Conservation (phyloP, 2,329 filamentous ascomycete genomes). For the Botrytis elliptica region DNA sequence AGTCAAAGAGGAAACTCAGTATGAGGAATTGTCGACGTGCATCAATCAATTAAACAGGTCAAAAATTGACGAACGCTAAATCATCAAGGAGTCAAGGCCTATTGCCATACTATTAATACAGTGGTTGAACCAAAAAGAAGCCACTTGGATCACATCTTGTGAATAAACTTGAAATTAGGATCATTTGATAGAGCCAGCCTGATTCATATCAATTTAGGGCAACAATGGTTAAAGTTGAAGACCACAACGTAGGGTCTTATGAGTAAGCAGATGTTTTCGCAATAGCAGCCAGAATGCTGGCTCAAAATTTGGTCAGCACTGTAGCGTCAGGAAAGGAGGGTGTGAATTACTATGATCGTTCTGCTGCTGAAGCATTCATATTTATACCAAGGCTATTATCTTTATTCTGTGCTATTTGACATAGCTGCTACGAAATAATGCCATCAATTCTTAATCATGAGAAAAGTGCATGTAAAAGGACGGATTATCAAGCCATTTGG, state of each 20-base stretch:
- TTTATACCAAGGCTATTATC: background rate
- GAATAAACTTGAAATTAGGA: background rate
- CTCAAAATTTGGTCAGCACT: fast-evolving
- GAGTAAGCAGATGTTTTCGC: too few species aligned
- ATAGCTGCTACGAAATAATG: background rate
- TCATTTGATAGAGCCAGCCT: too few species aligned
- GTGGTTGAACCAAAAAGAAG: conserved; percentile 39
- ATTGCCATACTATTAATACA: background rate
- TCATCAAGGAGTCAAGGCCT: background rate
- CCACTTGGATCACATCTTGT: conserved; percentile 55
- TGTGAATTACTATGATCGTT: background rate
- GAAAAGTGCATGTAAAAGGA: too few species aligned
- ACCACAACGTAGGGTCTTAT: background rate
- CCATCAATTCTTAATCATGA: background rate
- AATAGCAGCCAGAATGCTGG: background rate
- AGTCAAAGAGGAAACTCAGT: background rate
- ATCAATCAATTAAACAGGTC: background rate
- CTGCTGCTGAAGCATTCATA: too few species aligned
- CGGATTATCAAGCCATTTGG: background rate
- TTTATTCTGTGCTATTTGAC: background rate
- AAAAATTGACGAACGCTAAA: background rate
- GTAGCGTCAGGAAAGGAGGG: background rate
- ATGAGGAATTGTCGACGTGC: background rate
- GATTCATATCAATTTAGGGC: too few species aligned
- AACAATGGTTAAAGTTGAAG: background rate